These are phyloP conservation scores for Pseudozyma thailandica DNA, from an alignment of 1,284 basidiomycete species.

Conservation along the genomic window DNA sequence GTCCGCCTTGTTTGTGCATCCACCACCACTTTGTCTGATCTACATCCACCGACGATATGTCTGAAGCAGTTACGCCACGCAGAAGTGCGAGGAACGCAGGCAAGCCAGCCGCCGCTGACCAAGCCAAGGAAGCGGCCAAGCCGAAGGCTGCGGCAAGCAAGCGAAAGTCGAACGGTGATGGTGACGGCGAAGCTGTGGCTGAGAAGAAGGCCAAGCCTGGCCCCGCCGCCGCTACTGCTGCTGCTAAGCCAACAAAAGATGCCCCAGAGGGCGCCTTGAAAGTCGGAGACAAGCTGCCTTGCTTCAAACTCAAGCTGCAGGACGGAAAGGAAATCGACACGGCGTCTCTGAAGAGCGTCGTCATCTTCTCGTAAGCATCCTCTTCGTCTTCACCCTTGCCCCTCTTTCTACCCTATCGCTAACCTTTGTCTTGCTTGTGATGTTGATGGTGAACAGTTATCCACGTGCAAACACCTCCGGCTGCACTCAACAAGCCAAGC, in stretches of 20 bases:
- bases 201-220: constrained; percentile 33
- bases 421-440: background rate
- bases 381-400: background rate
- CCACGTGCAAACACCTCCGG: constrained; percentile 56
- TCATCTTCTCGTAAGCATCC: background rate
- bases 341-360: constrained; percentile 13
- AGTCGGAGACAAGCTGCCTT: constrained; percentile 81
- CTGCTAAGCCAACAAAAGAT: background rate
- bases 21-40: background rate
- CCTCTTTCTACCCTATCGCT: constrained; percentile 62
- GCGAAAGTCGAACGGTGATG: constrained; percentile 5
- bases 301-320: constrained; percentile 75
- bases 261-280: constrained; percentile 70
- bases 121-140: too few species aligned
- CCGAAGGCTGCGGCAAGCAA: constrained; percentile 13
- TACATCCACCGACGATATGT: too few species aligned
- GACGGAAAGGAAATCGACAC: constrained; percentile 17
- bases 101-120: constrained; percentile 17
- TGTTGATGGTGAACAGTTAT: constrained; percentile 10
- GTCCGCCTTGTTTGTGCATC: background rate
- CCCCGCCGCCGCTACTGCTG: background rate
- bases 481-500: constrained; percentile 60
- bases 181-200: background rate
- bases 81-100: constrained; percentile 36
- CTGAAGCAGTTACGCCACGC: constrained; percentile 23